phyloP scores from a whole-genome alignment of 176 grass and related monocot genomes.

The Oryza punctata region DNA sequence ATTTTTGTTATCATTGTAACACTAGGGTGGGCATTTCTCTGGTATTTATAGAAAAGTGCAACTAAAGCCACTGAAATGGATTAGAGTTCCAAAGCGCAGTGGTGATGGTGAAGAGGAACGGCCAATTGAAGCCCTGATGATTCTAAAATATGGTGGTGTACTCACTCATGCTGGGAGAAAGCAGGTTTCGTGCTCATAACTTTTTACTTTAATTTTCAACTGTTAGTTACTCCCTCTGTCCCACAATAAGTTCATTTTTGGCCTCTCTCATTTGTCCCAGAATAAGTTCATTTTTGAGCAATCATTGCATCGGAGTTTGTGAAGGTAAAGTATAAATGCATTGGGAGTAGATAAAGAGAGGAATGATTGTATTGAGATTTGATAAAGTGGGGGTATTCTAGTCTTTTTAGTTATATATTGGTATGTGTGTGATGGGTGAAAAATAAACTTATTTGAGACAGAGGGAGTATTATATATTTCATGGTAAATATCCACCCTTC shows the following conservation, averaged over 20 bases:
- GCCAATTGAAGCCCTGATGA: conserved; percentile 94
- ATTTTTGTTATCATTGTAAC: conserved; percentile 14
- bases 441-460: no score
- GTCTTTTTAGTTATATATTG: no score
- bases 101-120: conserved; percentile 78
- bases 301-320: no score
- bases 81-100: conserved; percentile 73
- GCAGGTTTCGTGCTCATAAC: conserved; percentile 55
- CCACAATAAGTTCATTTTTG: no score
- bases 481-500: conserved; percentile 5
- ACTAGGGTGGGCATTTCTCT: conserved; percentile 91
- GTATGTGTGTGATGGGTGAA: no score
- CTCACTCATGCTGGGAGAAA: conserved; percentile 99
- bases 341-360: no score
- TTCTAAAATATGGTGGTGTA: conserved; percentile 98
- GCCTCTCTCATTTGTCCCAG: no score
- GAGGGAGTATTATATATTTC: conserved; percentile 1
- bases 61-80: conserved; percentile 95
- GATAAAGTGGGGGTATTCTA: no score
- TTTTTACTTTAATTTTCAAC: not conserved
- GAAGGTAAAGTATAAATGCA: no score
- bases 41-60: conserved; percentile 99
- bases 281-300: no score
- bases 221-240: not conserved
- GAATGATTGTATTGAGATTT: no score